These are phyloP conservation scores for Fraxinus greggii DNA, from an alignment of 305 asterid species.

Conservation along the genomic window DNA sequence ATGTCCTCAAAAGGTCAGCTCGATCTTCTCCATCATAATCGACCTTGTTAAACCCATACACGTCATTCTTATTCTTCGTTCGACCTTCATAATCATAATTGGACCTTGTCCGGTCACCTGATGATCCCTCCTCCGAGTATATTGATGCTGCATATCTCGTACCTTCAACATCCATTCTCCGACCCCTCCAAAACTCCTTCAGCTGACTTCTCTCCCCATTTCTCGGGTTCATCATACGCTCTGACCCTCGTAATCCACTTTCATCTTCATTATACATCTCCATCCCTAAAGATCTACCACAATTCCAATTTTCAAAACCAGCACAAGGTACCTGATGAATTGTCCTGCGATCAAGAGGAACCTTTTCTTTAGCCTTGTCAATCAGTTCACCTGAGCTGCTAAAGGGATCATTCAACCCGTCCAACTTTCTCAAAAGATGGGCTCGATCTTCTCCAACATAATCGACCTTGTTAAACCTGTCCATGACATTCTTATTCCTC, in stretches of 20 bases:
- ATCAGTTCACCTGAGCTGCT: not conserved
- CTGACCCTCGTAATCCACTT: slow-evolving; percentile 13
- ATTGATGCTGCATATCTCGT: slow-evolving; percentile 14
- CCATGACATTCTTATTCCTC: slow-evolving; percentile 20
- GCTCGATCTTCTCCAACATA: not conserved
- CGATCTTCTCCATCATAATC: slow-evolving; percentile 48
- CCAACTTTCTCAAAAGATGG: not conserved
- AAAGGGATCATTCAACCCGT: not conserved
- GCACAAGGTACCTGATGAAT: not conserved
- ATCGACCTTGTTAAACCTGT: slow-evolving; percentile 13
- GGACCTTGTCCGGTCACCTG: slow-evolving; percentile 29
- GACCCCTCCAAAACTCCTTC: slow-evolving; percentile 13
- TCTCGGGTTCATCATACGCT: slow-evolving; percentile 14
- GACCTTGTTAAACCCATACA: slow-evolving; percentile 31
- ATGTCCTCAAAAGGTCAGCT: slow-evolving; percentile 59
- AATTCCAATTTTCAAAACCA: slow-evolving; percentile 7
- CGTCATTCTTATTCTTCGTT: slow-evolving; percentile 24
- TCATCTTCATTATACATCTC: not conserved
- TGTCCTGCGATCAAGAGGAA: not conserved
- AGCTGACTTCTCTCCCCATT: slow-evolving; percentile 19
- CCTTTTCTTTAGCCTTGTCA: slow-evolving; percentile 6
- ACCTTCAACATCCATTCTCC: slow-evolving; percentile 24
- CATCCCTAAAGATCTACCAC: not conserved
- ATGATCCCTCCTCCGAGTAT: slow-evolving; percentile 23
- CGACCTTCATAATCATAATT: slow-evolving; percentile 32